Conservation (phyloP, 495 filamentous ascomycete species). For the Venustampulla echinocandica region DNA sequence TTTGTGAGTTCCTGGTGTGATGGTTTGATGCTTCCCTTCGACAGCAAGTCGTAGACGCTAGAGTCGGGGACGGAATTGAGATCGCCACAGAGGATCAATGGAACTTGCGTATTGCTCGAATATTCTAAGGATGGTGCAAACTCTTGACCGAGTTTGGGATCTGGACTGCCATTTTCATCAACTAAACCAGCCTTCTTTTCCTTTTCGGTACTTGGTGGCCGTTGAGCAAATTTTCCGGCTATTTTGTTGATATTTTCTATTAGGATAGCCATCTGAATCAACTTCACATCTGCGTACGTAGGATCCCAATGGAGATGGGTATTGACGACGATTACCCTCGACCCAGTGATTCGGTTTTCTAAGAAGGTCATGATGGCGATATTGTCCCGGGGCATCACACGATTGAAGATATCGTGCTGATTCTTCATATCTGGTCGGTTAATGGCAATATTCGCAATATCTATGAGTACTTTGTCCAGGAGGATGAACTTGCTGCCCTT, state of each 20-base stretch:
- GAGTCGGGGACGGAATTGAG: slow-evolving; percentile 85
- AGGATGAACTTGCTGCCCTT: slow-evolving; percentile 85
- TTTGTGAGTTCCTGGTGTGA: slow-evolving; percentile 69
- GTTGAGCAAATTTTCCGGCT: slow-evolving; percentile 72
- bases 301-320: slow-evolving; percentile 94
- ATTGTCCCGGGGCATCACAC: slow-evolving; percentile 95
- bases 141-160: slow-evolving; percentile 41
- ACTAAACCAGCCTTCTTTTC: slow-evolving; percentile 38
- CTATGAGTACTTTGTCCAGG: slow-evolving; percentile 85
- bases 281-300: slow-evolving; percentile 81
- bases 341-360: slow-evolving; percentile 80
- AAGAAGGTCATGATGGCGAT: slow-evolving; percentile 85
- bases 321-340: slow-evolving; percentile 84
- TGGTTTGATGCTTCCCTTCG: slow-evolving; percentile 59
- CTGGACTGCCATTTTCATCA: slow-evolving; percentile 37
- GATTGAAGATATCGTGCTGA: slow-evolving; percentile 92
- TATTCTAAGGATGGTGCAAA: slow-evolving; percentile 67
- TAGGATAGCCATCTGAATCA: slow-evolving; percentile 87
- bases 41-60: slow-evolving; percentile 80
- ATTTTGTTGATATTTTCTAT: slow-evolving; percentile 82
- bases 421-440: slow-evolving; percentile 91
- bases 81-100: slow-evolving; percentile 85
- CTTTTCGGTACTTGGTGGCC: slow-evolving; percentile 71
- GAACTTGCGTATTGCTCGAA: slow-evolving; percentile 73
- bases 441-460: slow-evolving; percentile 86